Percentiles rank a stretch among this genome's conserved stretches.
Evolutionary conservation across 306 rosid species (phyloP).

Genomic region (Mimosa bimucronata): DNA sequence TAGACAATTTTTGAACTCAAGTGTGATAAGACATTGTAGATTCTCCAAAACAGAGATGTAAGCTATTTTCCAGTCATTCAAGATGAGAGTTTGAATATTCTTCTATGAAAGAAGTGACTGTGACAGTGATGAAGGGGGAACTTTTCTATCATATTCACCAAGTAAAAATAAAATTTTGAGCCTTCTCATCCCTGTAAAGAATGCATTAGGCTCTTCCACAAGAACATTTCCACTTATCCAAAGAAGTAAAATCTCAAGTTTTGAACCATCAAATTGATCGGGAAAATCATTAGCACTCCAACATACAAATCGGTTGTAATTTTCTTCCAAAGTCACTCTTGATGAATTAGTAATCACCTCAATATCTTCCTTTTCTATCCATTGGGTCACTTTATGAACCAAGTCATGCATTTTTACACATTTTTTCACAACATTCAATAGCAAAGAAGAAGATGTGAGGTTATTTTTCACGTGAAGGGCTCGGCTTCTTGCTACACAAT

Average conservation of each 20-base stretch:
- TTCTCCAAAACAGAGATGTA: neutral
- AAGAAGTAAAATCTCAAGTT: conserved; percentile 2
- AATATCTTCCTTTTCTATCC: neutral
- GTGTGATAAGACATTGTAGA: neutral
- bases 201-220: neutral
- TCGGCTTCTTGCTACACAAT: neutral
- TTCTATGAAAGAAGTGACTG: neutral
- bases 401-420: conserved; percentile 41
- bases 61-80: neutral
- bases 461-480: neutral
- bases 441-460: conserved; percentile 26
- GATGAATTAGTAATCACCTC: neutral
- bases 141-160: rapidly evolving
- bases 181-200: neutral
- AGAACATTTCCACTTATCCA: rapidly evolving
- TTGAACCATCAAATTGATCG: neutral
- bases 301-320: conserved; percentile 9
- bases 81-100: neutral
- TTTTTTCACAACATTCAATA: neutral
- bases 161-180: neutral
- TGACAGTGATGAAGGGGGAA: neutral
- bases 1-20: neutral
- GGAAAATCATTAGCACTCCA: neutral
- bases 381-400: conserved; percentile 22
- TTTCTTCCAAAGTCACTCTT: neutral